Evolutionary conservation across 805 yeast genomes (phyloP), one percentile per base, ranked within the genome.

Genomic region (Saturnispora bothae): DNA sequence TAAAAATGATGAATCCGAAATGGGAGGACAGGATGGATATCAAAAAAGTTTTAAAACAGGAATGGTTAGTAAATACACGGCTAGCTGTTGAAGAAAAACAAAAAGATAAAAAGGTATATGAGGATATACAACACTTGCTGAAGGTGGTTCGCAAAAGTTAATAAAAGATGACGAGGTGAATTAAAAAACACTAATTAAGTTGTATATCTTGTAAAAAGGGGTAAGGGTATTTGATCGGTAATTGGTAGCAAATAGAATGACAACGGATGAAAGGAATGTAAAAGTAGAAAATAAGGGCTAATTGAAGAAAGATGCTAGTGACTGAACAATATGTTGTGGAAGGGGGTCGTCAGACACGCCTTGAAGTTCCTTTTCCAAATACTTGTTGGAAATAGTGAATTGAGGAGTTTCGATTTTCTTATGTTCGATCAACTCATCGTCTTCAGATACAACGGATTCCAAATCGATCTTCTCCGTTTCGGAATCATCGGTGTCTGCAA

Each of bases 41-140:
- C 8, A 43, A 38, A 9, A 47, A 53, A 9, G 40, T 53, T 4
- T 41, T 43, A 22, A 44, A 48, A 36, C 38, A 46, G 17, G 57
- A 52, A 28, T 61, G 65, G 65, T 42, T 57, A 43, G 47, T 58
- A n/a, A 54, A 56, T 34, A 47, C 49, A 1, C 39, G 48, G 28
- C 36, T 55, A 19, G 19, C 40, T 23, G 39, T 30, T 18, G 33
- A 39, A 25, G 50, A 51, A 22, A 45, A 47, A 16, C 26, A 34
- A 8, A 46, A 45, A 15, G 50, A 45, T 20, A 20, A 25, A 23
- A 32, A 40, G n/a, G 45, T 43, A 2, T 42, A 56, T 32, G 60
- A 57, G 14, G 56, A 51, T 25, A 39, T 56, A 10, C 26, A 53
- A 18, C 48, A 45, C 27, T 28, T 53, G 12, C 13, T 38, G 19